Evolutionary conservation across 208 protist species (phyloP).

Genomic region (Wallacemonas sp.): DNA sequence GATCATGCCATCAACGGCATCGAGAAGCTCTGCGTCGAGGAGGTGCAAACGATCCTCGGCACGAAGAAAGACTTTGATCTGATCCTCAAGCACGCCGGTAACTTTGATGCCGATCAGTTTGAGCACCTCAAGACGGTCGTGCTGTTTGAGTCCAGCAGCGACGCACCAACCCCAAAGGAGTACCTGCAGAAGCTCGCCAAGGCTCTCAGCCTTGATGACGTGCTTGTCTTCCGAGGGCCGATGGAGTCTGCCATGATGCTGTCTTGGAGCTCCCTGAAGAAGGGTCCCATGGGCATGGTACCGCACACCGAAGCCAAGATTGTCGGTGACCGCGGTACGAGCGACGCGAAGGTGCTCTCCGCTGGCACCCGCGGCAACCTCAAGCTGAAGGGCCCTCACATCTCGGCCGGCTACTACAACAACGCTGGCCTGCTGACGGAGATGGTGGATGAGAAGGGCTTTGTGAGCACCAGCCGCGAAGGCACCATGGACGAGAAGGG

Average conservation of each 20-base stretch:
- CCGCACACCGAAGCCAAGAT: slow-evolving; percentile 87
- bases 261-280: slow-evolving; percentile 68
- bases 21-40: slow-evolving; percentile 90
- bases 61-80: slow-evolving; percentile 83
- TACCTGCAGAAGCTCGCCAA: slow-evolving; percentile 79
- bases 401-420: slow-evolving; percentile 88
- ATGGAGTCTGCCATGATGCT: slow-evolving; percentile 84
- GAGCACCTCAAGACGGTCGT: slow-evolving; percentile 84
- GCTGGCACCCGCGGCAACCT: slow-evolving; percentile 84
- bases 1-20: slow-evolving; percentile 89
- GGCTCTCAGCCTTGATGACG: slow-evolving; percentile 79
- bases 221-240: slow-evolving; percentile 86
- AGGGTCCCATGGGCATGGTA: slow-evolving; percentile 68
- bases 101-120: slow-evolving; percentile 86
- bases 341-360: slow-evolving; percentile 85
- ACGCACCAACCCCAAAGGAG: slow-evolving; percentile 48
- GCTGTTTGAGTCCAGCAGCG: slow-evolving; percentile 77
- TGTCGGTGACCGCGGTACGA: slow-evolving; percentile 86
- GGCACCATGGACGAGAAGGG: slow-evolving; percentile 72
- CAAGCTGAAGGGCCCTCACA: slow-evolving; percentile 83
- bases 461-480: slow-evolving; percentile 84
- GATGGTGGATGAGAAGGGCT: slow-evolving; percentile 87
- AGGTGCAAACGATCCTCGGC: slow-evolving; percentile 79
- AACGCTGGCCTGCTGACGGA: slow-evolving; percentile 89
- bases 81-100: slow-evolving; percentile 84